Evolutionary conservation across 306 rosid species (phyloP), one percentile per base, ranked within the genome.

Genomic region (Malus sylvestris): DNA sequence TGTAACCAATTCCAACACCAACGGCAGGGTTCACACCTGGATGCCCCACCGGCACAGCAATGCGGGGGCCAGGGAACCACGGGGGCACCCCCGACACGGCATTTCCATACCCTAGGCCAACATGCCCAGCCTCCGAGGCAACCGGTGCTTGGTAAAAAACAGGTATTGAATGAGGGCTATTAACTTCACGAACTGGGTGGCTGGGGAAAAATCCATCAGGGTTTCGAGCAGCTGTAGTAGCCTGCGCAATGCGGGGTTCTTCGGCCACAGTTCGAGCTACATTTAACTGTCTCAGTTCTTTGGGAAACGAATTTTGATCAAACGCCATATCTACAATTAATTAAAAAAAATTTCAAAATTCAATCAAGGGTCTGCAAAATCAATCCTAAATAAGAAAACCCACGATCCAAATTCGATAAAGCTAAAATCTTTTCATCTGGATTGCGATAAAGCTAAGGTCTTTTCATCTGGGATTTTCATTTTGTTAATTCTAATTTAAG

Each of bases 61-160:
- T 78, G 35, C 87, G 85, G 44, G 90, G 81, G 68, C 83, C 76
- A 49, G 90, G 82, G 68, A 83, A 73, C 98, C 97, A 89, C 7
- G 87, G 73, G 2, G 91, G 27, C 76, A 80, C 76, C 66, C 83
- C 87, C 2, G 85, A 70, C 68, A 78, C 71, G 49, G 82, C 85
- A 87, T 89, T 94, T 40, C 89, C 91, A 84, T 88, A 91, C 9
- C 88, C 93, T 4, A 82, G 15, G 13, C 90, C 90, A 40, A 81
- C 89, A 82, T 80, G 52, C 16, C 91, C 90, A 15, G 86, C 78
- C 73, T 91, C 96, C 1, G 91, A 76, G 19, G 20, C 55, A 18
- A 70, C 85, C 2, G 86, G 9, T 1, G 79, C 71, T 1, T 83
- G 57, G 66, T 86, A 88, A 68, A 80, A 84, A 40, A 88, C 51